Conservation (phyloP, 2,329 filamentous ascomycete genomes). For the Alternaria sp. region DNA sequence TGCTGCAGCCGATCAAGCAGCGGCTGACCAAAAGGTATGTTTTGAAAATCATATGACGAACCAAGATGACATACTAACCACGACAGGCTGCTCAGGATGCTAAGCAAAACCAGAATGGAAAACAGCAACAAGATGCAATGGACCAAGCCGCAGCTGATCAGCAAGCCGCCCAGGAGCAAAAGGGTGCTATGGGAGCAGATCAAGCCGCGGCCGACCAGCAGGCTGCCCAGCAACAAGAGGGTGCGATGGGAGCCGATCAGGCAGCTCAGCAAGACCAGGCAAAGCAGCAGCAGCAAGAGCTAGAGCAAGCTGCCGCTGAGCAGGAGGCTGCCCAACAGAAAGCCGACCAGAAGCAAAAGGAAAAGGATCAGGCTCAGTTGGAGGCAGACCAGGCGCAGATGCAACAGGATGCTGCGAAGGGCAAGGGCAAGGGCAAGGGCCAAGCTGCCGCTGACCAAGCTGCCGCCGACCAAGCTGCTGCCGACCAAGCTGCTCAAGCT, state of each 20-base stretch:
- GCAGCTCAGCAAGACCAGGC: constrained; percentile 11
- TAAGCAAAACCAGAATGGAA: not conserved
- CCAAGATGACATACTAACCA: not conserved
- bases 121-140: constrained; percentile 6
- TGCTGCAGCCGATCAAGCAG: constrained; percentile 6
- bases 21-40: constrained; percentile 3
- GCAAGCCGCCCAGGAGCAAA: constrained; percentile 5
- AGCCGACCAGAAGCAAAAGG: constrained; percentile 10
- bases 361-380: constrained; percentile 10
- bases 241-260: not conserved
- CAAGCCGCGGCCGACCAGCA: constrained; percentile 11
- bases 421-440: not conserved
- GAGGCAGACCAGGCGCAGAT: constrained; percentile 12
- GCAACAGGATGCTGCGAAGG: constrained; percentile 13
- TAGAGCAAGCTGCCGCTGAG: constrained; percentile 15
- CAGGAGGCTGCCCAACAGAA: constrained; percentile 11
- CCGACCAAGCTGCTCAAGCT: constrained; percentile 17
- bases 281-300: constrained; percentile 7
- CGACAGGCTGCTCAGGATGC: constrained; percentile 2
- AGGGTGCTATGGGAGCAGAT: constrained; percentile 1
- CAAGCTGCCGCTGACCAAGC: constrained; percentile 2
- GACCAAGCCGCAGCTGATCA: constrained; percentile 10
- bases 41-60: not conserved
- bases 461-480: constrained; percentile 4
- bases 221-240: constrained; percentile 6